A percentile compares a stretch with the other conserved stretches of the same genome.
phyloP scores from a whole-genome alignment of 345 rosid genomes.

The Linum lewisii region DNA sequence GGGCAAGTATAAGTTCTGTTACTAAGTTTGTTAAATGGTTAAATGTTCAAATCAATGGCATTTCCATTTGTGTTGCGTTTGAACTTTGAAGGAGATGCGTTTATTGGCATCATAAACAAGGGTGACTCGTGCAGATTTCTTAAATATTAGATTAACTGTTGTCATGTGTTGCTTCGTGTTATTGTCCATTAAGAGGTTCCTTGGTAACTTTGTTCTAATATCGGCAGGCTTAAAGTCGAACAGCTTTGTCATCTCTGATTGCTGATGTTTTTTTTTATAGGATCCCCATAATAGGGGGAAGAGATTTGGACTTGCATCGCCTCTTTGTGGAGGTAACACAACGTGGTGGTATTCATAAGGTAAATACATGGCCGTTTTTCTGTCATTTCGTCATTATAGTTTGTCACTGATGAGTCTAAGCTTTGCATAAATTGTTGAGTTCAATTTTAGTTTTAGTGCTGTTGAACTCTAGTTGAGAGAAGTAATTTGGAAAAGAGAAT shows the following conservation, averaged over 20 bases:
- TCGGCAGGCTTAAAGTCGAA: not conserved
- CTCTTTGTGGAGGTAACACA: slow-evolving; percentile 91
- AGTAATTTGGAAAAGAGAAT: no score
- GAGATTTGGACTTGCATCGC: slow-evolving; percentile 75
- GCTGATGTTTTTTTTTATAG: slow-evolving; percentile 23
- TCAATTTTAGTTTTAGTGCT: no score
- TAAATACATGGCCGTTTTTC: slow-evolving; percentile 9
- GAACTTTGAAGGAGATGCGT: no score
- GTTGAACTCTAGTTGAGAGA: no score
- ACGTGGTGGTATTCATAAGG: slow-evolving; percentile 96
- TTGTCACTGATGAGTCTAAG: not conserved
- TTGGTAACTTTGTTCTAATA: no score
- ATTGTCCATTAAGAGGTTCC: not conserved
- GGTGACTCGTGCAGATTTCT: no score
- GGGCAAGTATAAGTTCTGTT: not conserved
- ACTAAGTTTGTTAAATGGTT: not conserved
- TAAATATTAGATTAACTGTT: no score
- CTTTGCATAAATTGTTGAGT: no score
- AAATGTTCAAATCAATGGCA: not conserved
- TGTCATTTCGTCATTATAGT: not conserved
- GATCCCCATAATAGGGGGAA: slow-evolving; percentile 92
- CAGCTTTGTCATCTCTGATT: not conserved
- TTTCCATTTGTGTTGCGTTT: no score
- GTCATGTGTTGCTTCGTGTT: not conserved
- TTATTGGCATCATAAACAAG: no score